A percentile compares a stretch with the other conserved stretches of the same genome.
phyloP scores from a whole-genome alignment of 441 rosid genomes.

The Metrosideros polymorpha region DNA sequence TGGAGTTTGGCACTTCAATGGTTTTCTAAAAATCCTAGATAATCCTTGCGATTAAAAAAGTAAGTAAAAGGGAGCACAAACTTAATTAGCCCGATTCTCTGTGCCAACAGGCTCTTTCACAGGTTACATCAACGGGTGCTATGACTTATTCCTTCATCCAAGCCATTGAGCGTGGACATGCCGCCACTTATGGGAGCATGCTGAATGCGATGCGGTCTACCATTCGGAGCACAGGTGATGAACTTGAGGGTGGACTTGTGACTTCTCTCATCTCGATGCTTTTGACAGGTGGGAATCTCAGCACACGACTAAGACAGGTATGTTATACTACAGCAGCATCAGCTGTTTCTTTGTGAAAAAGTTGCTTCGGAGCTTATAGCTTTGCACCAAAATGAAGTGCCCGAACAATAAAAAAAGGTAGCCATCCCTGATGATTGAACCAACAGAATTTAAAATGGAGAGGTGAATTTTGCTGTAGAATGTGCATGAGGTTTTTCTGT shows the following conservation, averaged over 20 bases:
- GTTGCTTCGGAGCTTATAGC: neutral
- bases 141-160: conserved; percentile 67
- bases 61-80: neutral
- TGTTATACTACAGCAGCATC: neutral
- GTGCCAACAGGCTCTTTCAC: conserved; percentile 36
- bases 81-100: neutral
- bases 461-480: neutral
- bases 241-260: conserved; percentile 15
- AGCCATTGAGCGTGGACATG: conserved; percentile 50
- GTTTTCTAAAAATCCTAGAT: neutral
- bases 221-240: conserved; percentile 17
- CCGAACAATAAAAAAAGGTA: neutral
- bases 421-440: neutral
- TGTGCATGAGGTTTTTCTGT: neutral
- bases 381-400: neutral
- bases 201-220: conserved; percentile 46
- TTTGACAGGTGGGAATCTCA: conserved; percentile 15
- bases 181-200: conserved; percentile 38
- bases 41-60: neutral
- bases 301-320: conserved; percentile 24
- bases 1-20: neutral
- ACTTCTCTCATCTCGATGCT: conserved; percentile 25
- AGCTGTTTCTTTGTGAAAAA: neutral
- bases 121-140: conserved; percentile 52
- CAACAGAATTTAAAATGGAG: neutral